A percentile compares a stretch with the other conserved stretches of the same genome.
Conservation (phyloP, 2,329 filamentous ascomycete species). For the Trichoderma harzianum region DNA sequence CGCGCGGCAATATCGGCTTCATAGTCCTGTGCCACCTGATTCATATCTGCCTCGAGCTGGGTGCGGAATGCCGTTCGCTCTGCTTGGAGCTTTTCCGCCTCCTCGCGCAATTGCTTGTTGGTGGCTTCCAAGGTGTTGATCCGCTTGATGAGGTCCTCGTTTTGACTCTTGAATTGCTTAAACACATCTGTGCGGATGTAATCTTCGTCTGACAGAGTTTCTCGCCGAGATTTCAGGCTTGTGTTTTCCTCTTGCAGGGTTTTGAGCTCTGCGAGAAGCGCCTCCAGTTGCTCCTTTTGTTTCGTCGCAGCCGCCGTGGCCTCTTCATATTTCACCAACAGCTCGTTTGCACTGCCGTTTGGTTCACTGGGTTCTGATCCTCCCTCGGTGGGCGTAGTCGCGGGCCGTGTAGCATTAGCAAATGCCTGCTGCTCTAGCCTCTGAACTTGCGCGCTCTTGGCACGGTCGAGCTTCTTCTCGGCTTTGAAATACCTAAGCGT, state of each 20-base stretch:
- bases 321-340: slow-evolving; percentile 75
- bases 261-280: slow-evolving; percentile 73
- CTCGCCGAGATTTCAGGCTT: slow-evolving; percentile 62
- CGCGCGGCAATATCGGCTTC: slow-evolving; percentile 77
- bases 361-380: slow-evolving; percentile 52
- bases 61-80: slow-evolving; percentile 80
- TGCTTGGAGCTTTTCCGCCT: slow-evolving; percentile 78
- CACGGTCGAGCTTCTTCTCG: slow-evolving; percentile 88
- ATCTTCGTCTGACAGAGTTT: slow-evolving; percentile 82
- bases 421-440: slow-evolving; percentile 89
- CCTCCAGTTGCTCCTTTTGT: slow-evolving; percentile 84
- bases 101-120: slow-evolving; percentile 79
- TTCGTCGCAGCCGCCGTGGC: slow-evolving; percentile 72
- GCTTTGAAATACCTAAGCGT: slow-evolving; percentile 91
- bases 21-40: slow-evolving; percentile 68
- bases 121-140: slow-evolving; percentile 89
- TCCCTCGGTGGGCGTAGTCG: slow-evolving; percentile 36
- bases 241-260: slow-evolving; percentile 75
- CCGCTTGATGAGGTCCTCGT: slow-evolving; percentile 88
- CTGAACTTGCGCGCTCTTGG: slow-evolving; percentile 83
- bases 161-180: slow-evolving; percentile 83
- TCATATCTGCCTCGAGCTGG: slow-evolving; percentile 77
- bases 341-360: slow-evolving; percentile 58
- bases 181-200: slow-evolving; percentile 91
- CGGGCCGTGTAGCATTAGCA: slow-evolving; percentile 58